Percentiles rank a stretch among this genome's conserved stretches.
Evolutionary conservation across 257 asterid species (phyloP).

Genomic region (Nicotiana obtusifolia): DNA sequence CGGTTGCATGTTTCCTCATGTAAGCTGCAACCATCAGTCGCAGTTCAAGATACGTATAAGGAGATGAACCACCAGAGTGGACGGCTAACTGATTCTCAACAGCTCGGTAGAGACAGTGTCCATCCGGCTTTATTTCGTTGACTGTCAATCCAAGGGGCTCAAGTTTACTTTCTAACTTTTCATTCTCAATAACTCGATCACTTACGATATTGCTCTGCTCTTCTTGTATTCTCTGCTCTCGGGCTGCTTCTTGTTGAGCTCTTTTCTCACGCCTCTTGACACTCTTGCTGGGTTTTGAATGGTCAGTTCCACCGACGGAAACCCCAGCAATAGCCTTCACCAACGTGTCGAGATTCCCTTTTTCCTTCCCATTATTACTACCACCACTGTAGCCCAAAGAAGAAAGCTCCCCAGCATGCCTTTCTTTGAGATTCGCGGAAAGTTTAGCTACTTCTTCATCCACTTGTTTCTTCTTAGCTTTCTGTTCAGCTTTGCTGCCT

Average conservation of each 20-base stretch:
- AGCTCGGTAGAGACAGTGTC: constrained; percentile 95
- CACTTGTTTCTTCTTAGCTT: constrained; percentile 94
- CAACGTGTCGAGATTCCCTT: constrained; percentile 59
- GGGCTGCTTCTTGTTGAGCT: constrained; percentile 90
- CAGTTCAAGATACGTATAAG: constrained; percentile 59
- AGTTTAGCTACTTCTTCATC: constrained; percentile 77
- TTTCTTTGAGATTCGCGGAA: constrained; percentile 62
- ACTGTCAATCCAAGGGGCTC: constrained; percentile 75
- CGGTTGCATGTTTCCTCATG: constrained; percentile 65
- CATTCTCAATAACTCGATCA: constrained; percentile 54
- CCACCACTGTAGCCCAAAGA: constrained; percentile 53
- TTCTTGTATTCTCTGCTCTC: constrained; percentile 87
- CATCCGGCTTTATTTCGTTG: constrained; percentile 87
- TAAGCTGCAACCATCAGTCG: constrained; percentile 82
- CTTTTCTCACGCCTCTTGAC: constrained; percentile 70
- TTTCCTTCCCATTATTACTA: constrained; percentile 36
- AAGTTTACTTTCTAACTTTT: constrained; percentile 59
- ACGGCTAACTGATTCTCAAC: constrained; percentile 81
- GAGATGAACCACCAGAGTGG: constrained; percentile 56
- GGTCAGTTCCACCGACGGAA: constrained; percentile 50
- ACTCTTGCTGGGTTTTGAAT: constrained; percentile 71
- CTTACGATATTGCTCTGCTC: constrained; percentile 78
- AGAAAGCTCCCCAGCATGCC: constrained; percentile 66
- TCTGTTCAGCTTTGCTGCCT: constrained; percentile 98
- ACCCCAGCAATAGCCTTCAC: constrained; percentile 92